phyloP scores from a whole-genome alignment of 2,329 filamentous ascomycete genomes.

The Monilinia fructicola region DNA sequence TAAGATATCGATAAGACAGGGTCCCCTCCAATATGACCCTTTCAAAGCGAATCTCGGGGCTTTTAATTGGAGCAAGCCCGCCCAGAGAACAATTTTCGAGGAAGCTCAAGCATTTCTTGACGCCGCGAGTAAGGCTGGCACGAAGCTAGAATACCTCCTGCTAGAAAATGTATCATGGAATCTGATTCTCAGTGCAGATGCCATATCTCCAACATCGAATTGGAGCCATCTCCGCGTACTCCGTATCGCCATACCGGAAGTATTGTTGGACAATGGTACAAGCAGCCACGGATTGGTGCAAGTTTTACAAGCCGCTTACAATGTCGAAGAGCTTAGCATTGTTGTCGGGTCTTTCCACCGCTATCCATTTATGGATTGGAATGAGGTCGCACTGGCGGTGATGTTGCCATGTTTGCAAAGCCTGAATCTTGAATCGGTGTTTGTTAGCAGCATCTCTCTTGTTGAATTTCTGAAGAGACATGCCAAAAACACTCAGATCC shows the following conservation, averaged over 20 bases:
- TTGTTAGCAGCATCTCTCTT: not conserved
- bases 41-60: too few species aligned
- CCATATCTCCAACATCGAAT: not conserved
- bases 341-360: accelerated
- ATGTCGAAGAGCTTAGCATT: not conserved
- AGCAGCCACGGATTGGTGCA: not conserved
- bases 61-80: accelerated
- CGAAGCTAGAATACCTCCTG: not conserved
- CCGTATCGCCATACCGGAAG: not conserved
- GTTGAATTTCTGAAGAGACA: not conserved
- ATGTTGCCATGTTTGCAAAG: not conserved
- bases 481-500: not conserved
- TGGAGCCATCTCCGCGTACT: not conserved
- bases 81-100: accelerated
- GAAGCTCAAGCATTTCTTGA: not conserved
- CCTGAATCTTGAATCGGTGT: not conserved
- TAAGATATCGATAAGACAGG: too few species aligned
- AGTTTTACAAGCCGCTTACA: not conserved
- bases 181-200: not conserved
- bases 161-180: accelerated
- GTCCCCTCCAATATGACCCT: too few species aligned
- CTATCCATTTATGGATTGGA: not conserved
- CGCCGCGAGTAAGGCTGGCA: not conserved
- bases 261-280: accelerated
- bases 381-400: not conserved